Evolutionary conservation across 176 grass and related monocot genomes (phyloP), one percentile per base, ranked within the genome.

Genomic region (Carex cristatella): DNA sequence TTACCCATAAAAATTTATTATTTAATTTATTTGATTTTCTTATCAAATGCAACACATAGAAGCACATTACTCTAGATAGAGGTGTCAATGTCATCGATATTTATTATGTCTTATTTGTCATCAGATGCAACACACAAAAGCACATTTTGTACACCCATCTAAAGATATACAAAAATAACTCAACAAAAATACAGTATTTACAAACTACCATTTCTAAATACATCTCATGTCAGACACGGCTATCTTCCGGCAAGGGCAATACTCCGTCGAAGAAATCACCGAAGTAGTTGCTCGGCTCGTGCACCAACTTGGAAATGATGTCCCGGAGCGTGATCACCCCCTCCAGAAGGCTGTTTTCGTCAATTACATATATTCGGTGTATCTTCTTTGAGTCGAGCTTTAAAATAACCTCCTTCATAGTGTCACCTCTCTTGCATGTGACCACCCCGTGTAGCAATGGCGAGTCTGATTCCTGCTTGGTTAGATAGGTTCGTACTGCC

Each of bases 191-290:
- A 30, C 73, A 77, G 49, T 18, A 33, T 78, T 78, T 58, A 56
- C 74, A 56, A 56, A 33, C 13, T 18, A 57, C 27, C 19, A 23
- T 51, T 77, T 51, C 51, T 35, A 63, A 23, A 27, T 63, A 63
- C 6, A 63, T 33, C 12, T 6, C 74, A 58, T 57, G 46, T 94
- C 86, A 97, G 69, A 97, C 95, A 55, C 86, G 91, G 65, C 92
- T 94, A 83, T 94, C 91, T 73, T 85, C 62, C 1, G 95, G 95
- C 69, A 97, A 80, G 14, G 95, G 93, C 16, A 98, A 84, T 76
- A 98, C 88, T 35, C 96, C 92, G 30, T 99, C 88, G 5, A 99
- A 99, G 90, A 99, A 99, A 86, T 99, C 97, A 1, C 93, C 97
- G 15, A 99, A 99, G 80, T 99, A 99, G 62, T 93, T 89, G 55